Conservation (phyloP, 208 protist species). For the Zelonia costaricensis region DNA sequence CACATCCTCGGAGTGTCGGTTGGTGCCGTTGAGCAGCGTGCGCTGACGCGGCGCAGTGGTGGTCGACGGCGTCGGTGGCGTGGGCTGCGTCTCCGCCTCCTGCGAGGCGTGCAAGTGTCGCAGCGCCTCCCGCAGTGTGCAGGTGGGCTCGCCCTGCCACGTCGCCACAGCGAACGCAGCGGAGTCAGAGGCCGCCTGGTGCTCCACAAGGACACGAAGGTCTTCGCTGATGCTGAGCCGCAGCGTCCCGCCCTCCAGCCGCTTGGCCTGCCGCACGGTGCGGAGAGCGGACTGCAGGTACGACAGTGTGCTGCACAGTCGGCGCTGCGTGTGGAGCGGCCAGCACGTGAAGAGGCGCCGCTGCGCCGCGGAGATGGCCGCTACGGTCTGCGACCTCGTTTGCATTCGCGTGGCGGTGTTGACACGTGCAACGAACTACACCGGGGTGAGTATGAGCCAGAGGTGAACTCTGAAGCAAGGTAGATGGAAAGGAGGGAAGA, state of each 20-base stretch:
- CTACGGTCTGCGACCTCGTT: too few relatives aligned
- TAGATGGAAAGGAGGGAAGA: too few relatives aligned
- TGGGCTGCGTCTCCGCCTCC: not conserved
- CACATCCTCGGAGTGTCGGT: conserved; percentile 5
- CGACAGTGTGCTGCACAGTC: conserved; percentile 17
- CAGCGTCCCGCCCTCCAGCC: conserved; percentile 3
- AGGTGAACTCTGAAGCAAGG: too few relatives aligned
- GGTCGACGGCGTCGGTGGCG: not conserved
- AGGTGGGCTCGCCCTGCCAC: conserved; percentile 9
- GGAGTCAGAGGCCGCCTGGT: not conserved
- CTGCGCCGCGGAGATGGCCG: not conserved
- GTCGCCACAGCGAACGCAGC: not conserved
- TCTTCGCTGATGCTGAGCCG: conserved; percentile 29
- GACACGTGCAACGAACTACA: too few relatives aligned
- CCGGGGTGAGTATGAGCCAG: too few relatives aligned
- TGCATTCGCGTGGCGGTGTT: too few relatives aligned
- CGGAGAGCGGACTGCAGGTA: conserved; percentile 9
- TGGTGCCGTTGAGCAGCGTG: conserved; percentile 29
- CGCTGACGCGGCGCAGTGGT: not conserved
- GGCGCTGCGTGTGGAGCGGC: not conserved
- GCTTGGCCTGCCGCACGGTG: not conserved
- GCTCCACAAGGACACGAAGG: conserved; percentile 18
- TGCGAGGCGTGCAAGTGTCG: not conserved
- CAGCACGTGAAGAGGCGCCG: not conserved
- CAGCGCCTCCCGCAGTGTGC: conserved; percentile 20